Evolutionary conservation across 371 early-diverging fungal species (phyloP).

Genomic region (Actinomortierella wolfii): DNA sequence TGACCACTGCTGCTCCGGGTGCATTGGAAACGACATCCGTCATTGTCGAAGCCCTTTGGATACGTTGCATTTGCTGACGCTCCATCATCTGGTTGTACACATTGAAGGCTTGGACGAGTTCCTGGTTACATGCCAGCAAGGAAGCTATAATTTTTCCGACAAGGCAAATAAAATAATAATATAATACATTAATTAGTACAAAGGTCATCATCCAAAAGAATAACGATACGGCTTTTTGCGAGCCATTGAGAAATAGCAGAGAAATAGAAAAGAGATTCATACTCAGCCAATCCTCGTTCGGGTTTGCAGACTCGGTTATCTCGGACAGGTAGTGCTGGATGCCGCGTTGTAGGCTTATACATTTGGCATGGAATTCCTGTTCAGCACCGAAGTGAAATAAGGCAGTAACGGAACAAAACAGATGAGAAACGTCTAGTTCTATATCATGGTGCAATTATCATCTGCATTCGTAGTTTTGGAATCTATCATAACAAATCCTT

Average conservation of each 20-base stretch:
- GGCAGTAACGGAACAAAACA: not conserved
- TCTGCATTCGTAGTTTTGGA: not conserved
- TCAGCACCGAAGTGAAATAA: not conserved
- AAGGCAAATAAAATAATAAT: not conserved
- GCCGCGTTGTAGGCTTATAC: constrained; percentile 34
- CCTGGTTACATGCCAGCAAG: constrained; percentile 47
- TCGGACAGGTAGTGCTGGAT: constrained; percentile 45
- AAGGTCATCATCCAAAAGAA: not conserved
- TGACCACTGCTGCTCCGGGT: not conserved
- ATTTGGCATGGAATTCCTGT: constrained; percentile 48
- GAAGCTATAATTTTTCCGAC: constrained; percentile 18
- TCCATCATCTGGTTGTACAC: constrained; percentile 50
- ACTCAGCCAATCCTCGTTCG: constrained; percentile 48
- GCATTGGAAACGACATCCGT: constrained; percentile 9
- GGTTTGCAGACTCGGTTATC: constrained; percentile 41
- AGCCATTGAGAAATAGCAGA: not conserved
- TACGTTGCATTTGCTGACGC: constrained; percentile 34
- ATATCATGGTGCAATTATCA: too few species aligned
- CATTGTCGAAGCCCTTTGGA: constrained; percentile 30
- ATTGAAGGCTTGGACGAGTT: constrained; percentile 44
- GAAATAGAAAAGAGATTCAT: not conserved
- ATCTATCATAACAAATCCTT: not conserved
- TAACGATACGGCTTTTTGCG: not conserved
- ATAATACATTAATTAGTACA: not conserved
- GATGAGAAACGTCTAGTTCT: not conserved